Percentiles rank a stretch among this genome's conserved stretches.
These are phyloP conservation scores for Polymyxa betae DNA, from an alignment of 208 protist species.

Conservation along the genomic window DNA sequence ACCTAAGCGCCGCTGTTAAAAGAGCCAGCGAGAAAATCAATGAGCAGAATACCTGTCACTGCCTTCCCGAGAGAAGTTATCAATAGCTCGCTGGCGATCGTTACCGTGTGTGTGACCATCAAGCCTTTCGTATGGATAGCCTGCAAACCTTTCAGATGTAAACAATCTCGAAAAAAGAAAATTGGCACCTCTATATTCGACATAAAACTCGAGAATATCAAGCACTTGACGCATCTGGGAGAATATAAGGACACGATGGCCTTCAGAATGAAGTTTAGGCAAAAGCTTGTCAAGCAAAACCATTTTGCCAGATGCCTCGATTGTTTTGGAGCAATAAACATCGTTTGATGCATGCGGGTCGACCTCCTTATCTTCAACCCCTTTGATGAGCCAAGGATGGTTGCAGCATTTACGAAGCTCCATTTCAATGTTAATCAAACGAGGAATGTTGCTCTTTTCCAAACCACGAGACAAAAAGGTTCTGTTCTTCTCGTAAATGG, in stretches of 20 bases:
- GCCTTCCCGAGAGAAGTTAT: constrained; percentile 62
- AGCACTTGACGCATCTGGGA: constrained; percentile 82
- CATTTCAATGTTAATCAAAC: constrained; percentile 60
- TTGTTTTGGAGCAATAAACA: constrained; percentile 71
- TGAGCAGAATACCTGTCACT: constrained; percentile 21
- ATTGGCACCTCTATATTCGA: constrained; percentile 35
- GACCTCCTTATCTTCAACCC: constrained; percentile 54
- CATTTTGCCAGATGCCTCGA: constrained; percentile 58
- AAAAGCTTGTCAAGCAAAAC: constrained; percentile 75
- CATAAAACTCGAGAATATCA: constrained; percentile 61
- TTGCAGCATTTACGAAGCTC: constrained; percentile 89
- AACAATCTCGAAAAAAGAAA: background rate
- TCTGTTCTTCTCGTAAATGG: constrained; percentile 72
- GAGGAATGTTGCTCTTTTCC: background rate
- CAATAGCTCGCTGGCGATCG: constrained; percentile 65
- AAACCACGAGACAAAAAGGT: constrained; percentile 57
- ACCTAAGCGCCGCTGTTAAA: constrained; percentile 61
- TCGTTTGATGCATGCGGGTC: constrained; percentile 54
- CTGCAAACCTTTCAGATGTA: background rate
- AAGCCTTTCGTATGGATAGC: constrained; percentile 53
- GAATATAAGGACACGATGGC: constrained; percentile 92
- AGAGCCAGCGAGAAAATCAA: background rate
- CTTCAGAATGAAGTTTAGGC: constrained; percentile 74
- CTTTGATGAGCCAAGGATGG: constrained; percentile 78
- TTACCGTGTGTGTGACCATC: constrained; percentile 55